These are phyloP conservation scores for Xylaria sp. DNA, from an alignment of 2,329 filamentous ascomycete species.

Conservation along the genomic window DNA sequence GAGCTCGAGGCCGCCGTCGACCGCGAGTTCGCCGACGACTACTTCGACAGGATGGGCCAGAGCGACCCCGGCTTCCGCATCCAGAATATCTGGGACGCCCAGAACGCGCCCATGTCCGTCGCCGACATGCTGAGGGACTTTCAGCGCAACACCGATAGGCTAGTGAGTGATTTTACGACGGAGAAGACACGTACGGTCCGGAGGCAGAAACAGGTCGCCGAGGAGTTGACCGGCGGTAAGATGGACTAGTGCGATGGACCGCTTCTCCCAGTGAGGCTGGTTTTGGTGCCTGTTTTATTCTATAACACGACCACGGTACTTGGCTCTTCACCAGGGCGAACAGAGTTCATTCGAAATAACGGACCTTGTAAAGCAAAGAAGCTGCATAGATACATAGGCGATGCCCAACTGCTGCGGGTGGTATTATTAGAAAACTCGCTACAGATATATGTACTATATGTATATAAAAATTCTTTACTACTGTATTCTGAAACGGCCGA, in stretches of 20 bases:
- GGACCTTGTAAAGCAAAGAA: neutral
- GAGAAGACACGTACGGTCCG: constrained; percentile 59
- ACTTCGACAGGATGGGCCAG: constrained; percentile 53
- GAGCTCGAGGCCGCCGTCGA: constrained; percentile 82
- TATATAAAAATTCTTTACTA: constrained; percentile 41
- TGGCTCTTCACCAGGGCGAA: neutral
- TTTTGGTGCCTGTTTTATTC: neutral
- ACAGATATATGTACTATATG: constrained; percentile 44
- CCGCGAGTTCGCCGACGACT: constrained; percentile 75
- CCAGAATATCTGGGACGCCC: constrained; percentile 64
- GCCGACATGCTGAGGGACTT: constrained; percentile 57
- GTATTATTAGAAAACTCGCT: constrained; percentile 32
- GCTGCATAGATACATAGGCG: neutral
- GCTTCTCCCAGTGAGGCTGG: neutral
- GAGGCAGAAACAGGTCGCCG: constrained; percentile 66
- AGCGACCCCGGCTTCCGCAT: constrained; percentile 47
- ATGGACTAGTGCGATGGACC: constrained; percentile 54
- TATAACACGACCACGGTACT: neutral
- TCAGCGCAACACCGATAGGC: constrained; percentile 43
- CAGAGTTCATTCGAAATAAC: constrained; percentile 4
- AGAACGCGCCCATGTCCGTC: constrained; percentile 60
- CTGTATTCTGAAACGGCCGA: constrained; percentile 27
- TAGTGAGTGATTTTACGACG: constrained; percentile 51
- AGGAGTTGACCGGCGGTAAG: constrained; percentile 70
- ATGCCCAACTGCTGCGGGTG: constrained; percentile 22